Base-by-base conservation (phyloP, 495 filamentous ascomycete genomes). In the Xylaria bambusicola region DNA sequence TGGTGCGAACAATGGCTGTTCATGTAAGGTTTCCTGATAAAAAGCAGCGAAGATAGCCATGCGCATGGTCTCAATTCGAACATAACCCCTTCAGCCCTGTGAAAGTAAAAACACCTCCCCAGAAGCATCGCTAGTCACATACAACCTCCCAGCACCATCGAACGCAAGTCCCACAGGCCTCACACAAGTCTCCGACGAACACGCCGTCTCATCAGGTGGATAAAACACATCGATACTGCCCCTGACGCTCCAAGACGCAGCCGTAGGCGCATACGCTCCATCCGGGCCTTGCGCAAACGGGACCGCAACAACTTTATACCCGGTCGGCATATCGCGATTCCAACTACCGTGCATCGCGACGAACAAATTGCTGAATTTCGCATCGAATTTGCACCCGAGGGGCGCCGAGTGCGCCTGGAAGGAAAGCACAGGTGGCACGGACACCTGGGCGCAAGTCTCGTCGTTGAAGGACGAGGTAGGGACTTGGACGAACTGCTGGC, bases 401-500 rank as follows among this genome's bases (percentile, higher is more conserved):
- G 86, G 86, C 0, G 85, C 86, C 45, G 73, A 80, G 60, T 89
- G 86, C 0, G 85, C 83, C 24, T 79, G 66, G 62, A 89, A 87
- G 2, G 77, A 77, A 17, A 88, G 64, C 0, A 77, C 65, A 2
- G 86, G 84, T 2, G 81, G 38, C 4, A 71, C 62, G 2, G 70
- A 76, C 29, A 73, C 61, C 0, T 60, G 49, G 0, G 65, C 62
- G 60, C 84, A 88, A 3, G 61, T 68, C 0, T 69, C 69, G 65
- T 86, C 83, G 58, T 81, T 77, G 17, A 71, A 55, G 17, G 60
- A 53, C 17, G 29, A 20, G 24, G 40, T 66, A 26, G 65, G 62
- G 6, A 60, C 40, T 20, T 71, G 56, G 6, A 72, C 56, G 54
- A 80, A 80, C 36, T 77, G 77, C 26, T 69, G 58, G 26, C 77